Percentiles rank a stretch among this genome's conserved stretches.
phyloP scores from a whole-genome alignment of 306 rosid genomes.

The Ammopiptanthus mongolicus region DNA sequence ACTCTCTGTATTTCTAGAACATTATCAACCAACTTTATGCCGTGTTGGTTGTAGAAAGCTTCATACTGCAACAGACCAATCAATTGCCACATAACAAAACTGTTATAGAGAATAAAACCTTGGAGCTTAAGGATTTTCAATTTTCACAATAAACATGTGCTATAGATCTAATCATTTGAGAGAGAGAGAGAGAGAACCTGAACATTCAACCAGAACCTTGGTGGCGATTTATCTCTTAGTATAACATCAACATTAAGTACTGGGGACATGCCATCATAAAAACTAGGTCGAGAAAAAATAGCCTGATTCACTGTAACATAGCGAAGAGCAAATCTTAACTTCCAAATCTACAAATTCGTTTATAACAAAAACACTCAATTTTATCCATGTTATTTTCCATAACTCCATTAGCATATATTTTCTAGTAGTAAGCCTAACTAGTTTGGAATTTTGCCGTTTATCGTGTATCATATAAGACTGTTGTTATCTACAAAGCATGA shows the following conservation, averaged over 20 bases:
- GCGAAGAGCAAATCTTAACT: neutral
- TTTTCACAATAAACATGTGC: neutral
- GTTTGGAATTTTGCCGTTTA: neutral
- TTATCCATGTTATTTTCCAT: neutral
- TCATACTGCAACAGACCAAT: conserved; percentile 45
- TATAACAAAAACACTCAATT: neutral
- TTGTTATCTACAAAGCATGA: neutral
- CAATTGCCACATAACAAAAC: neutral
- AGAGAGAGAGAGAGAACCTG: conserved; percentile 45
- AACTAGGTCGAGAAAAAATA: conserved; percentile 44
- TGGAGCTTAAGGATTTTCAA: conserved; percentile 4
- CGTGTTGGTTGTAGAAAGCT: conserved; percentile 45
- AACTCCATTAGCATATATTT: neutral
- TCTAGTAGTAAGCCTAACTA: neutral
- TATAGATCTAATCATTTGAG: neutral
- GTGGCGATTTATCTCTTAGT: neutral
- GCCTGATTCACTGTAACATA: conserved; percentile 55
- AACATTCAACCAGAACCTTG: conserved; percentile 62
- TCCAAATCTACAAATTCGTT: neutral
- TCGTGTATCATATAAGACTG: neutral
- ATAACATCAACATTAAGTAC: conserved; percentile 45
- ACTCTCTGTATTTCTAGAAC: conserved; percentile 19
- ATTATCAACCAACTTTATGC: conserved; percentile 23
- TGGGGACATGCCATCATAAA: conserved; percentile 41
- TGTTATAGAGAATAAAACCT: neutral